phyloP scores from a whole-genome alignment of 176 grass and related monocot genomes.

The Chrysopogon serrulatus region DNA sequence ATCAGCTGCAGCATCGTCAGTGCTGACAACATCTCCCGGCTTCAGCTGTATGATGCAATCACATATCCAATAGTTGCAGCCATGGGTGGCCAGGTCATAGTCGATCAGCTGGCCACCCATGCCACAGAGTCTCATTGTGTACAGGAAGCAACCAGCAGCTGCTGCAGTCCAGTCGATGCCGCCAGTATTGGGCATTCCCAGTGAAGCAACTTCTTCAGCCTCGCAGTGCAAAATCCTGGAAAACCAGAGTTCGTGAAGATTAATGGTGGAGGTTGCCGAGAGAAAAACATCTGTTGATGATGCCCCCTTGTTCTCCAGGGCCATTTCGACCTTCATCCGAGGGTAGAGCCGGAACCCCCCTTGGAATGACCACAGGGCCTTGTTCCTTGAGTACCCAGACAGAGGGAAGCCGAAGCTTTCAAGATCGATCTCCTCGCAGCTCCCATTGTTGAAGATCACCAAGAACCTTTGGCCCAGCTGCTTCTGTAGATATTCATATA shows the following conservation, averaged over 20 bases:
- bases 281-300: not conserved
- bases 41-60: too few species aligned
- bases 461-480: not conserved
- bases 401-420: not conserved
- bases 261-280: not conserved
- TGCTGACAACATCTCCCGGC: not conserved
- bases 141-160: not conserved
- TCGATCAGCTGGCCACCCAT: too few species aligned
- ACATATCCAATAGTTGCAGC: too few species aligned
- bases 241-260: too few species aligned
- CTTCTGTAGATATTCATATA: not conserved
- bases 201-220: not conserved
- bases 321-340: not conserved
- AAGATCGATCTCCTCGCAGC: constrained; percentile 8
- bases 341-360: too few species aligned
- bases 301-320: not conserved
- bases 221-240: not conserved
- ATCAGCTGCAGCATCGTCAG: not conserved
- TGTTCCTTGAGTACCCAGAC: not conserved
- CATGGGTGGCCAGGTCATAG: too few species aligned
- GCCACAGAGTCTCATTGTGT: not conserved
- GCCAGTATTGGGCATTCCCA: not conserved
- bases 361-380: not conserved
- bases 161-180: not conserved
- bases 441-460: not conserved